Percentiles rank a stretch among this genome's conserved stretches.
Conservation (phyloP, 306 rosid species). For the Dalbergia oliveri region DNA sequence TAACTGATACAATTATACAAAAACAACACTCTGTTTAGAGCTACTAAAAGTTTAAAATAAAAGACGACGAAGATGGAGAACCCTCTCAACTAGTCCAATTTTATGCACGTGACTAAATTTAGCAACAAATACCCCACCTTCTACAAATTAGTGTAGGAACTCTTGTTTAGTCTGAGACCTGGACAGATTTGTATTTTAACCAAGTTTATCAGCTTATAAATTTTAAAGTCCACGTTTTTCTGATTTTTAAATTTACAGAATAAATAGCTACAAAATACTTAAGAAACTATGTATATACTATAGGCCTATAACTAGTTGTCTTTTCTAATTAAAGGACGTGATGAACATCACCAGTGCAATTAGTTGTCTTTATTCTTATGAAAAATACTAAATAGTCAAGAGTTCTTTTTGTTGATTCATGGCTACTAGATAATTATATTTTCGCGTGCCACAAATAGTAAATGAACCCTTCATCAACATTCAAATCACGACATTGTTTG, state of each 20-base stretch:
- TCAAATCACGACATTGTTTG: constrained; percentile 15
- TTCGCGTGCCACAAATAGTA: background rate
- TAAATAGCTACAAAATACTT: background rate
- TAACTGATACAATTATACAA: background rate
- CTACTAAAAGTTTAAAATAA: background rate
- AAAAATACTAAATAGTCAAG: no score
- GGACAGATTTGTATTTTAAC: background rate
- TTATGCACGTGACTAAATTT: background rate
- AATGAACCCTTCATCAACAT: background rate
- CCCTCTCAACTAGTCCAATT: background rate
- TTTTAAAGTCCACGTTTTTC: background rate
- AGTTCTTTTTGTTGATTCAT: no score
- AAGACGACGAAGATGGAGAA: background rate
- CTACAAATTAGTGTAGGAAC: background rate
- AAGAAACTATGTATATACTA: no score
- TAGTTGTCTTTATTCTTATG: no score
- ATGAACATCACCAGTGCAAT: no score
- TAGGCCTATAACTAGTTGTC: no score
- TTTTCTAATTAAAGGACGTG: no score
- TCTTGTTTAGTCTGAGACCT: background rate
- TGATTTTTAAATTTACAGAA: no score
- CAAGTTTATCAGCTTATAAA: background rate
- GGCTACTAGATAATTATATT: background rate
- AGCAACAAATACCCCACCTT: background rate
- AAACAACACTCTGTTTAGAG: background rate